Conservation (phyloP, 768 basidiomycete genomes). For the Cubamyces lactineus region DNA sequence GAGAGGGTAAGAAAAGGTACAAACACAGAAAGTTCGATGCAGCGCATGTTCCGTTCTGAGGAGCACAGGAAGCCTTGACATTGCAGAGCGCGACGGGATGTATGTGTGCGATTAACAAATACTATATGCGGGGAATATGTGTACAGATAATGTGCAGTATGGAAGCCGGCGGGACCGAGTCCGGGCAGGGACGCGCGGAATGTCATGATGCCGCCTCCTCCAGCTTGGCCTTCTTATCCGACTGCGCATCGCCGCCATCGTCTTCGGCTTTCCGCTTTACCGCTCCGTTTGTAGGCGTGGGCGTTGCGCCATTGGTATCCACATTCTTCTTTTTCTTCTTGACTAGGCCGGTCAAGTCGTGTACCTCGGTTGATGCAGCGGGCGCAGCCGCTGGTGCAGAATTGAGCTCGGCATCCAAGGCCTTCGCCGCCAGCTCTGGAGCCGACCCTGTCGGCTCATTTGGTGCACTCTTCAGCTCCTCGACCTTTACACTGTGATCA, state of each 20-base stretch:
- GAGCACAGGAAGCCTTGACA: too few species aligned
- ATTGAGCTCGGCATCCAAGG: constrained; percentile 73
- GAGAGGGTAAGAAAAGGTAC: constrained; percentile 69
- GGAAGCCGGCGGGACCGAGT: not conserved
- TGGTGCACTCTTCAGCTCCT: constrained; percentile 86
- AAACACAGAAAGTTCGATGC: constrained; percentile 60
- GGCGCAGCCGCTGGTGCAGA: constrained; percentile 39
- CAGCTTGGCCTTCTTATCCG: constrained; percentile 69
- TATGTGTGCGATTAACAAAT: constrained; percentile 10
- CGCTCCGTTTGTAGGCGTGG: constrained; percentile 26
- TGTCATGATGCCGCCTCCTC: constrained; percentile 41
- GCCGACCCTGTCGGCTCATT: constrained; percentile 61
- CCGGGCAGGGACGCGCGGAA: not conserved
- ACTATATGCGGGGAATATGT: constrained; percentile 11
- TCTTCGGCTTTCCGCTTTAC: constrained; percentile 76
- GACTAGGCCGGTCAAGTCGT: constrained; percentile 84
- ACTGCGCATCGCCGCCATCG: constrained; percentile 40
- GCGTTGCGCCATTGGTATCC: constrained; percentile 35
- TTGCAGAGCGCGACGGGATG: not conserved
- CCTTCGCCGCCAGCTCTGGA: constrained; percentile 70
- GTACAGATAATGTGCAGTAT: constrained; percentile 14
- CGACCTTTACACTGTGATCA: constrained; percentile 57
- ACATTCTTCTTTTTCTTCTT: constrained; percentile 76
- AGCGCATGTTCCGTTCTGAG: constrained; percentile 50
- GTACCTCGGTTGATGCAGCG: constrained; percentile 50